phyloP scores from a whole-genome alignment of 2,329 filamentous ascomycete genomes.

The Diaporthe batatas region DNA sequence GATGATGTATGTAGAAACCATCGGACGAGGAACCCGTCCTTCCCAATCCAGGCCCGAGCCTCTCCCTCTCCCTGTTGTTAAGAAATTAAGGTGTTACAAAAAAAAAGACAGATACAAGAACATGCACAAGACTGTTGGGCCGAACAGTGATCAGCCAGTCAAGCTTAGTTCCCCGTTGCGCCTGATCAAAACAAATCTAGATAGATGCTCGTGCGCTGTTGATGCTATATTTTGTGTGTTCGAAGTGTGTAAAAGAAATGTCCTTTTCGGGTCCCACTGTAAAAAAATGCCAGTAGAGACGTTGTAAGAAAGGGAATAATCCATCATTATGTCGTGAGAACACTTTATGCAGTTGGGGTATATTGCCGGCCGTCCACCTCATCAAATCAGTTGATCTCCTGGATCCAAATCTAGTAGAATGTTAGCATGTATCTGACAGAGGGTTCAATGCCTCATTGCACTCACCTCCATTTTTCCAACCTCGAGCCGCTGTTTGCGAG shows the following conservation, averaged over 20 bases:
- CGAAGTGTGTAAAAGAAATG: not conserved
- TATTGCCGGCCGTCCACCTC: conserved; percentile 36
- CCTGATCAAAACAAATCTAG: conserved; percentile 38
- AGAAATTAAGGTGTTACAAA: conserved; percentile 28
- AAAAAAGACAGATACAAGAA: conserved; percentile 27
- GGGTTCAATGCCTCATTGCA: conserved; percentile 41
- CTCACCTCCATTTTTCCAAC: conserved; percentile 96
- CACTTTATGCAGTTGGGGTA: conserved; percentile 39
- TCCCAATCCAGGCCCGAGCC: conserved; percentile 30
- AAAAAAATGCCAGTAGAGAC: not conserved
- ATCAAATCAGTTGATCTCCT: conserved; percentile 47
- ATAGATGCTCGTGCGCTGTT: conserved; percentile 41
- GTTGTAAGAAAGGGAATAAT: conserved; percentile 36
- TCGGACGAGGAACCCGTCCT: conserved; percentile 4
- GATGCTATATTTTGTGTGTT: conserved; percentile 38
- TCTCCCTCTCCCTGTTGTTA: conserved; percentile 6
- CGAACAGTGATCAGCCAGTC: not conserved
- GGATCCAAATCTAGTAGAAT: conserved; percentile 50
- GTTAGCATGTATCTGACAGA: conserved; percentile 43
- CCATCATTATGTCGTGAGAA: conserved; percentile 42
- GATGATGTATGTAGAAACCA: conserved; percentile 11
- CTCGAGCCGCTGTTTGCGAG: conserved; percentile 80
- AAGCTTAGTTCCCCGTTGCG: conserved; percentile 28
- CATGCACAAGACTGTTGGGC: not conserved
- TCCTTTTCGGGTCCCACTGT: not conserved